These are phyloP conservation scores for Phytophthora lateralis DNA, from an alignment of 352 stramenopile species.

Conservation along the genomic window DNA sequence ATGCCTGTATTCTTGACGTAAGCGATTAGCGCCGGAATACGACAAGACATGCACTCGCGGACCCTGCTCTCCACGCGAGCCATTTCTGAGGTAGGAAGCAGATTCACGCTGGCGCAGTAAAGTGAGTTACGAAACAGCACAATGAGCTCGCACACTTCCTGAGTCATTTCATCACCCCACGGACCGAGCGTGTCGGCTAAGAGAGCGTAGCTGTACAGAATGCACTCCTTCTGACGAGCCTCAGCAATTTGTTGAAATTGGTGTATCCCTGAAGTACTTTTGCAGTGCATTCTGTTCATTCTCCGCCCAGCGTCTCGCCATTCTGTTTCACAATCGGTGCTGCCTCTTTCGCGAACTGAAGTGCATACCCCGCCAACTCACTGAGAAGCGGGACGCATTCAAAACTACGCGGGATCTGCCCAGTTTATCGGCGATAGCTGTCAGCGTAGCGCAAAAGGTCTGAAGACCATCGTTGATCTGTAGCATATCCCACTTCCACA, in stretches of 20 bases:
- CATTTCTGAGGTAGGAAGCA: constrained; percentile 25
- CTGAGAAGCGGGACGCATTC: constrained; percentile 42
- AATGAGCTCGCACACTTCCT: constrained; percentile 50
- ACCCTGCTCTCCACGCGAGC: constrained; percentile 28
- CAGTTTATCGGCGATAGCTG: constrained; percentile 25
- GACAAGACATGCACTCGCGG: constrained; percentile 40
- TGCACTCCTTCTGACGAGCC: constrained; percentile 44
- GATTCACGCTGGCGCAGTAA: constrained; percentile 29
- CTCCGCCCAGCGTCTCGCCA: constrained; percentile 33
- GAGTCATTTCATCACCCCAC: constrained; percentile 15
- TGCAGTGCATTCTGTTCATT: constrained; percentile 9
- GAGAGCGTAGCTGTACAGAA: constrained; percentile 53
- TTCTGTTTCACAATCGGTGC: constrained; percentile 24
- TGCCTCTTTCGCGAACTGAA: constrained; percentile 32
- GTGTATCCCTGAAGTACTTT: too few relatives aligned
- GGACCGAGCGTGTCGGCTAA: constrained; percentile 29
- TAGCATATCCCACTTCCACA: constrained; percentile 54
- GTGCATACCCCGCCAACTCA: constrained; percentile 36
- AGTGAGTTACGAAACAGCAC: constrained; percentile 50
- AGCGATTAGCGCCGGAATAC: constrained; percentile 22
- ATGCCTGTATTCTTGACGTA: constrained; percentile 11
- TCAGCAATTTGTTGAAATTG: constrained; percentile 13
- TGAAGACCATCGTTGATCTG: background rate
- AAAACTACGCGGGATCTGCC: constrained; percentile 37
- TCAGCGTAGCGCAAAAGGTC: constrained; percentile 31